Evolutionary conservation across 352 stramenopile species (phyloP), one percentile per base, ranked within the genome.

Genomic region (Phytophthora pisi): DNA sequence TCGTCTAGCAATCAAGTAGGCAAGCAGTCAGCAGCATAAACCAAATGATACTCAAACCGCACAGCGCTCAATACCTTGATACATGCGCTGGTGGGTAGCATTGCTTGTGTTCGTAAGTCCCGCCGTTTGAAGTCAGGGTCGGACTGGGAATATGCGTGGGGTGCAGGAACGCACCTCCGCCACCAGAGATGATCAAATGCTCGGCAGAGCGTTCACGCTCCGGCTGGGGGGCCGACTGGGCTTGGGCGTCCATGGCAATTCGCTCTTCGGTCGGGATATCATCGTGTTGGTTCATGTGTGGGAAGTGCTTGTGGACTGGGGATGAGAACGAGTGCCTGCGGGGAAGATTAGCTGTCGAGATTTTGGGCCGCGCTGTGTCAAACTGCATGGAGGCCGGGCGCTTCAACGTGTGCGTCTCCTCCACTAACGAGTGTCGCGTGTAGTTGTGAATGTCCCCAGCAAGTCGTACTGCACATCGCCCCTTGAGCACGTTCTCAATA

Each of bases 401-500:
- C 52, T 74, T 79, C 15, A 79, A 50, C 16, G 16, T 47, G n/a
- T 72, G 56, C 15, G 62, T 72, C 47, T 77, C 72, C 31, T 80
- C 68, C 20, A 80, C 68, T 18, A 95, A 72, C 9, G 94, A 93
- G 70, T 98, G 89, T 0, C 94, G 79, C 51, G 89, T 97, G 74
- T 98, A 98, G 74, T 98, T 97, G 78, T 98, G 94, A 30, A 98
- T 87, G 74, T 98, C 94, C 3, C 94, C 94, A 11, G 94, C 92
- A 38, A 98, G 77, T 7, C 88, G 80, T 8, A 96, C 40, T 9
- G 87, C 81, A 18, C 95, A 86, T 28, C 86, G 81, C 4, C 84
- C 87, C n/a, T 89, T 77, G 0, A 96, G 72, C 23, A 92, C 71
- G 6, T 84, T 82, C 42, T 89, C 74, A n/a, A 95, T 83, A 15